Evolutionary conservation across 192 early-diverging fungal species (phyloP).

Genomic region (Backusella morwellensis): DNA sequence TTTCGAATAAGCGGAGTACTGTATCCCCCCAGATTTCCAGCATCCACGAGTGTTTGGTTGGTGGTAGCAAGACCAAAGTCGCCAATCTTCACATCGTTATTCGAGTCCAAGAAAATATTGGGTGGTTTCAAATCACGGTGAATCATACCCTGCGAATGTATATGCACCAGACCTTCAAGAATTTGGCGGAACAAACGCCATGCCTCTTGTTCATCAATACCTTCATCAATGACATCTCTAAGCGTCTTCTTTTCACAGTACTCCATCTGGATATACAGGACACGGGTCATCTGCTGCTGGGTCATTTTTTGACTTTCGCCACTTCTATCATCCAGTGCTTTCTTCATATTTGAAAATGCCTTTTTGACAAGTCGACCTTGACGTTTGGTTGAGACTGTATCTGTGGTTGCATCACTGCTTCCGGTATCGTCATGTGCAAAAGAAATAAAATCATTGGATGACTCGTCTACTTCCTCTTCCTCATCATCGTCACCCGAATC

Average conservation of each 20-base stretch:
- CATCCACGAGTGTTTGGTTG: slow-evolving; percentile 38
- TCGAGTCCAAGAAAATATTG: slow-evolving; percentile 75
- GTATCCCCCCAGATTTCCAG: not conserved
- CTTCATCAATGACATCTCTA: slow-evolving; percentile 76
- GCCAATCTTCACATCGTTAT: slow-evolving; percentile 60
- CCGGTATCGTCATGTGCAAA: slow-evolving; percentile 16
- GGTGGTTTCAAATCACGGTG: slow-evolving; percentile 90
- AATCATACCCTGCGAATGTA: slow-evolving; percentile 86
- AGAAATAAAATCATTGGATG: slow-evolving; percentile 15
- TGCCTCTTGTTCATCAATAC: slow-evolving; percentile 72
- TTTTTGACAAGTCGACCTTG: not conserved
- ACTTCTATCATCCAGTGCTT: slow-evolving; percentile 6
- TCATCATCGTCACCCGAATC: slow-evolving; percentile 34
- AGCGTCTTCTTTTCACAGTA: slow-evolving; percentile 96
- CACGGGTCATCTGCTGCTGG: slow-evolving; percentile 38
- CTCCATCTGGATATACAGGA: slow-evolving; percentile 97
- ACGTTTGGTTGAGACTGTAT: not conserved
- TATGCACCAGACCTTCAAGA: slow-evolving; percentile 85
- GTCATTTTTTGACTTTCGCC: not conserved
- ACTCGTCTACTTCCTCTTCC: slow-evolving; percentile 8
- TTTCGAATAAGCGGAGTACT: not conserved
- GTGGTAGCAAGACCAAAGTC: slow-evolving; percentile 77
- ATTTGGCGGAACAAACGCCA: slow-evolving; percentile 89
- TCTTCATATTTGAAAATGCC: slow-evolving; percentile 7
- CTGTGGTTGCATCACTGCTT: slow-evolving; percentile 5